Base-by-base conservation (phyloP, 2,329 filamentous ascomycete genomes). In the Venturiaceae sp. region DNA sequence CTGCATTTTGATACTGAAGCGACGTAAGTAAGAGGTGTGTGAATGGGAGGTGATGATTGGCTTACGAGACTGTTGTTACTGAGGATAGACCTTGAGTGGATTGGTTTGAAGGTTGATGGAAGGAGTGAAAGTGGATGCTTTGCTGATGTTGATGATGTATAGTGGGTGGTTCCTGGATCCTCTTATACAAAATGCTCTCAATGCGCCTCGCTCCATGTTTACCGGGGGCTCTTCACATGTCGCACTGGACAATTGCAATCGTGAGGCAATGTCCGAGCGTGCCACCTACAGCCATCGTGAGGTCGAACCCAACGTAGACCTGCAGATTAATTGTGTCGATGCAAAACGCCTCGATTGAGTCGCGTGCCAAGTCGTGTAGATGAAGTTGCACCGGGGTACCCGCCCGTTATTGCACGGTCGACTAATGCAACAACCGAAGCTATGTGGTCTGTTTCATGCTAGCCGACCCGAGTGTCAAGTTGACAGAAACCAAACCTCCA, bases 1-100 rank as follows among this genome's bases (percentile, higher is more conserved):
- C 19, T 58, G 55, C 55, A 58, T 58, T 33, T 16, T 58, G 44
- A n/a, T 13, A 13, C 52, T 37, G 19, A 36, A 30, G 9, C 39
- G 11, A 44, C n/a, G 14, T 30, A 7, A 50, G 23, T n/a, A 30
- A 30, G 44, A 28, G n/a, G 21, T 9, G 21, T 9, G 21, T 47
- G 3, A 5, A n/a, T 5, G 3, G 4, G 19, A 5, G 13, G 9
- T 3, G 26, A n/a, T 30, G 11, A 11, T 50, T 9, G 26, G 23
- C 44, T 50, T 30, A 50, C 44, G 23, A n/a, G 44, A 50, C 23
- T 30, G 44, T 30, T 28, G 23, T 13, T 5, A 16, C 19, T 47
- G 44, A 23, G 5, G 19, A 8, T 30, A n/a, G n/a, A n/a, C n/a
- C n/a, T n/a, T n/a, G n/a, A n/a, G n/a, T n/a, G n/a, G n/a, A 13